A percentile compares a stretch with the other conserved stretches of the same genome.
Evolutionary conservation across 129 eudicot species (phyloP).

Genomic region (Flaveria sonorensis): DNA sequence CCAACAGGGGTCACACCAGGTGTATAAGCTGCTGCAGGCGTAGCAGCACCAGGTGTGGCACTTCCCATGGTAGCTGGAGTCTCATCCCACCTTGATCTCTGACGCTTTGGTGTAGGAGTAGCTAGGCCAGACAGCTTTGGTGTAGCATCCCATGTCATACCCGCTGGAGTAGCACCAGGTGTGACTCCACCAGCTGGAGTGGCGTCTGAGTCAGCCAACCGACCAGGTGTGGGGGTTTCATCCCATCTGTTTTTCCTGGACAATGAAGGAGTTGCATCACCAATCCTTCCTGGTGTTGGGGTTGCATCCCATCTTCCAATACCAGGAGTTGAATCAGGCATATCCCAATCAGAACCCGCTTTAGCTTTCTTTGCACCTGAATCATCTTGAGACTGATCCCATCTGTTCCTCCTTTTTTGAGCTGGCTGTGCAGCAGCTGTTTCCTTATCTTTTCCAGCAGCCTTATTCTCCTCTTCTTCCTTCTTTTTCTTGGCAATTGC

Average conservation of each 20-base stretch:
- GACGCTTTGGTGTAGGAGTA: conserved; percentile 92
- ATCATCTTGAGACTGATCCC: conserved; percentile 90
- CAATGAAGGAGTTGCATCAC: conserved; percentile 87
- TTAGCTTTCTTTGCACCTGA: conserved; percentile 61
- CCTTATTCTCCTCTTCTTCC: conserved; percentile 71
- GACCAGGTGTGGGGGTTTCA: conserved; percentile 95
- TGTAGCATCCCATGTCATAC: conserved; percentile 98
- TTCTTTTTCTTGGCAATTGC: conserved; percentile 74
- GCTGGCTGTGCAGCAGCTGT: conserved; percentile 49
- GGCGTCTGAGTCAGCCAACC: conserved; percentile 82
- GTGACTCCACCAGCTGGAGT: conserved; percentile 95
- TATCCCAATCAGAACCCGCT: conserved; percentile 85
- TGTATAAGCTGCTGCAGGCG: conserved; percentile 82
- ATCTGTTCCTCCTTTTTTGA: conserved; percentile 87
- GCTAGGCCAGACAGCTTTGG: conserved; percentile 88
- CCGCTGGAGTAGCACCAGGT: conserved; percentile 99
- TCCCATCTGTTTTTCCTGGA: conserved; percentile 94
- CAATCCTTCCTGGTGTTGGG: conserved; percentile 85
- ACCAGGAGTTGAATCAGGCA: conserved; percentile 96
- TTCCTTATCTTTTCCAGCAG: conserved; percentile 51
- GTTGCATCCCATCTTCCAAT: conserved; percentile 99
- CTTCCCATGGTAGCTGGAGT: conserved; percentile 97
- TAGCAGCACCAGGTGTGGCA: conserved; percentile 85
- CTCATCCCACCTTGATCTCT: conserved; percentile 98
- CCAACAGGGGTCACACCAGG: conserved; percentile 97